Conservation (phyloP, 2,329 filamentous ascomycete species). For the Thielaviopsis populi region DNA sequence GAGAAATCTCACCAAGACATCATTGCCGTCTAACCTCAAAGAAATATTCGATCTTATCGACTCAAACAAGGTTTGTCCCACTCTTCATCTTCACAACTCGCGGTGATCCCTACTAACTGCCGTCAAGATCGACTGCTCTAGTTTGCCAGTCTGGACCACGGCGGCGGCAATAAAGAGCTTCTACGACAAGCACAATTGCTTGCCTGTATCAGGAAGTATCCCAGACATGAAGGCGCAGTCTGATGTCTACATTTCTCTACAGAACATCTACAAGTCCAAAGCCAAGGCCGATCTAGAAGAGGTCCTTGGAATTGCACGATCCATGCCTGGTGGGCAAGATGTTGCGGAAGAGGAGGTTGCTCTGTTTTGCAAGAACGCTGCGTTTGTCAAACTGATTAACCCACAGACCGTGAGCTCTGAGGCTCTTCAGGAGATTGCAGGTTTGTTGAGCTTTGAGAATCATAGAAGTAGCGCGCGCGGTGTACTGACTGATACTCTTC, state of each 20-base stretch:
- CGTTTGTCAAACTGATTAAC: slow-evolving; percentile 78
- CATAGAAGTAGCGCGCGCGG: neutral
- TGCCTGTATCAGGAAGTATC: slow-evolving; percentile 74
- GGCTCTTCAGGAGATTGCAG: slow-evolving; percentile 4
- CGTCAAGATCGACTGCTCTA: neutral
- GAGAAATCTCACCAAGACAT: slow-evolving; percentile 61
- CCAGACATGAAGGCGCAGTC: slow-evolving; percentile 98
- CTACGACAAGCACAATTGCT: slow-evolving; percentile 51
- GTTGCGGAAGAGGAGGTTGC: slow-evolving; percentile 66
- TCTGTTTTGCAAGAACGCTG: slow-evolving; percentile 87
- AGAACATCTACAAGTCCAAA: slow-evolving; percentile 85
- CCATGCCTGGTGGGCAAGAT: slow-evolving; percentile 31
- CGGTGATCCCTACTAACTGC: neutral
- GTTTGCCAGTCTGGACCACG: slow-evolving; percentile 64
- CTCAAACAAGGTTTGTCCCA: slow-evolving; percentile 6
- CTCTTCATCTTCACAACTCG: neutral
- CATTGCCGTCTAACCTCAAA: slow-evolving; percentile 51
- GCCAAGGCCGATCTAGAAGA: slow-evolving; percentile 64
- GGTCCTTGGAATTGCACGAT: slow-evolving; percentile 50
- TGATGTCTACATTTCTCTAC: slow-evolving; percentile 72
- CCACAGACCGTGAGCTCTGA: slow-evolving; percentile 21
- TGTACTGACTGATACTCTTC: slow-evolving; percentile 7
- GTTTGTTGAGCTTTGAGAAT: neutral
- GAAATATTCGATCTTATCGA: slow-evolving; percentile 48
- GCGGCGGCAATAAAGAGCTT: slow-evolving; percentile 66